Evolutionary conservation across 768 basidiomycete species (phyloP), one percentile per base, ranked within the genome.

Genomic region (Calocybe indica): DNA sequence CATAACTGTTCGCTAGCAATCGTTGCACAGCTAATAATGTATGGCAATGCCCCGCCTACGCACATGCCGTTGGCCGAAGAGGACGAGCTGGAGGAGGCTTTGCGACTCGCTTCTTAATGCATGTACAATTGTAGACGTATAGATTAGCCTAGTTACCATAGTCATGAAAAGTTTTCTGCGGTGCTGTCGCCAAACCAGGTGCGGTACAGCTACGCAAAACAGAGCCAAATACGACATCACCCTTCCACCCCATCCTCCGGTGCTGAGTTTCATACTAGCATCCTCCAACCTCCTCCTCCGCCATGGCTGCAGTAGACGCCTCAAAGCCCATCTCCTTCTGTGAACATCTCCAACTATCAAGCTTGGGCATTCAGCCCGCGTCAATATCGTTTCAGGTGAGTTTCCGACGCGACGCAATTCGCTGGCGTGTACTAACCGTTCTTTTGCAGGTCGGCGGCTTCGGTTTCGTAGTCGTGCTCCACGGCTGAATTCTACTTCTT

Each of bases 351-450:
- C 90, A 99, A 73, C 87, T 99, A 59, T 93, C 94, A 22, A 92
- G 92, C 63, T 71, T 98, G 53, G 94, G 94, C 48, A 78, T 99
- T 57, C 96, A 99, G 68, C 96, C 95, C 45, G 83, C 87, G 52
- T 94, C 94, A 46, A 98, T 99, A 60, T 92, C 92, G 13, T 99
- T 98, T 72, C 93, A 96, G 80, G 89, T 88, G 59, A 55, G 77
- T 72, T 63, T 56, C 62, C 4, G 22, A 22, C 69, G 62, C 66
- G 67, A 62, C 66, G 56, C 52, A 50, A 47, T 51, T 47, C 55
- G 58, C 57, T 65, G 62, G 59, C 62, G 59, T 63, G 56, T 53
- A 61, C 64, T 65, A 53, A 66, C 65, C 48, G 42, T 31, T 48
- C 35, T 40, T 34, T 45, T 42, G 33, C 54, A 70, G 68, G 68